These are phyloP conservation scores for Haplosporangium sp. DNA, from an alignment of 371 early-diverging fungal species.

Conservation along the genomic window DNA sequence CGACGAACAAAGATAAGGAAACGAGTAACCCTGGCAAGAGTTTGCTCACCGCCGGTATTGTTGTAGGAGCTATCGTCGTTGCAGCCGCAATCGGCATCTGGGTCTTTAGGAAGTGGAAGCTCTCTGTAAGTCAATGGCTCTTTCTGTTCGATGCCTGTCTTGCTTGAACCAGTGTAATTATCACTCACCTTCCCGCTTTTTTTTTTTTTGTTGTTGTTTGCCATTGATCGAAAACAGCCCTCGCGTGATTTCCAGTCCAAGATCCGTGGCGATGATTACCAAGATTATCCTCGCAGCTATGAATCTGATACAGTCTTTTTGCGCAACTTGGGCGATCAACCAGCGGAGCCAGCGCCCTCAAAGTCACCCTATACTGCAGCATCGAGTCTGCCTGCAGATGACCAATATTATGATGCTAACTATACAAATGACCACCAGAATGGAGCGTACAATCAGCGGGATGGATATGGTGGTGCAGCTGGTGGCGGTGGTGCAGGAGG, in stretches of 20 bases:
- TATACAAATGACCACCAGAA: conserved; percentile 23
- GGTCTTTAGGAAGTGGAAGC: conserved; percentile 62
- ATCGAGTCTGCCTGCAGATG: conserved; percentile 16
- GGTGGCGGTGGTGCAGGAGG: conserved; percentile 2
- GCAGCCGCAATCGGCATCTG: conserved; percentile 59
- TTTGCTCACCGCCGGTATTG: conserved; percentile 50
- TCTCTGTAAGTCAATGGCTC: conserved; percentile 41
- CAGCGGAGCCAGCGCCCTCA: conserved; percentile 36
- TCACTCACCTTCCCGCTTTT: neutral
- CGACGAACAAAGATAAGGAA: neutral
- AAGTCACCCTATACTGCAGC: conserved; percentile 43
- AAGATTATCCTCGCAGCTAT: conserved; percentile 49
- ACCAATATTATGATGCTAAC: conserved; percentile 42
- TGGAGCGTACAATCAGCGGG: conserved; percentile 8
- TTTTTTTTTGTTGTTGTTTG: neutral
- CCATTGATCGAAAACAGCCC: conserved; percentile 17
- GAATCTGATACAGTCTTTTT: conserved; percentile 44
- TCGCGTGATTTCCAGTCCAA: conserved; percentile 50
- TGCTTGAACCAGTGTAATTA: neutral
- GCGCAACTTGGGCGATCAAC: conserved; percentile 42
- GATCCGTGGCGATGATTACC: conserved; percentile 52
- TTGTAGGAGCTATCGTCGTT: conserved; percentile 54
- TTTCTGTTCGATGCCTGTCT: neutral
- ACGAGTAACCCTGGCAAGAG: neutral
- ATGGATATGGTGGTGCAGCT: conserved; percentile 21